These are phyloP conservation scores for Trichoderma sp. DNA, from an alignment of 2,329 filamentous ascomycete species.

Conservation along the genomic window DNA sequence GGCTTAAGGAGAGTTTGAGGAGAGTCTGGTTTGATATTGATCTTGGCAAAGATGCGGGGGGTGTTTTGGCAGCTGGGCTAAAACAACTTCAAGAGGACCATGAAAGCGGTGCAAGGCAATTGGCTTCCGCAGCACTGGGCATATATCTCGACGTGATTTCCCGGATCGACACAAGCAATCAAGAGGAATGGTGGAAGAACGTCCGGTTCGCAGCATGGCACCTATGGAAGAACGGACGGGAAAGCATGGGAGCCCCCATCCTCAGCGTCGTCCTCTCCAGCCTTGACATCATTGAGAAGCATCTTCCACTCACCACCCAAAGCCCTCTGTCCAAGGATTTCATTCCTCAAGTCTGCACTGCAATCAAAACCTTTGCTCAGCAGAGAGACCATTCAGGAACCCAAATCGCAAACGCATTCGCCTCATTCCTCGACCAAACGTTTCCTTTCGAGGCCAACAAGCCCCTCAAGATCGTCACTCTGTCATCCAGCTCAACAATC, in stretches of 20 bases:
- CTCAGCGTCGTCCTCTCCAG: constrained; percentile 46
- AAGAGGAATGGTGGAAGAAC: constrained; percentile 52
- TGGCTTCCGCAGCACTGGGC: constrained; percentile 52
- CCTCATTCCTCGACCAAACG: constrained; percentile 30
- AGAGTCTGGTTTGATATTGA: constrained; percentile 58
- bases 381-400: constrained; percentile 27
- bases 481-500: constrained; percentile 63
- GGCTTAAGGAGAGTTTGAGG: constrained; percentile 54
- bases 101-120: constrained; percentile 55
- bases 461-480: constrained; percentile 51
- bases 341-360: constrained; percentile 24
- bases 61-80: constrained; percentile 46
- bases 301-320: constrained; percentile 19
- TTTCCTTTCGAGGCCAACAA: background rate
- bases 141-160: constrained; percentile 47
- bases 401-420: constrained; percentile 37
- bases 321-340: constrained; percentile 1
- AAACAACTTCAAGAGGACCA: constrained; percentile 52
- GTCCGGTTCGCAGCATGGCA: constrained; percentile 59
- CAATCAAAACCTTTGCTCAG: constrained; percentile 21
- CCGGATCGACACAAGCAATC: constrained; percentile 28
- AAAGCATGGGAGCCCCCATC: constrained; percentile 63
- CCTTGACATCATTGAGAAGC: constrained; percentile 40
- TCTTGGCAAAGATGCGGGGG: constrained; percentile 44
- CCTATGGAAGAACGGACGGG: constrained; percentile 62